These are phyloP conservation scores for Penicillium fuscoglaucum DNA, from an alignment of 2,329 filamentous ascomycete genomes.

Conservation along the genomic window DNA sequence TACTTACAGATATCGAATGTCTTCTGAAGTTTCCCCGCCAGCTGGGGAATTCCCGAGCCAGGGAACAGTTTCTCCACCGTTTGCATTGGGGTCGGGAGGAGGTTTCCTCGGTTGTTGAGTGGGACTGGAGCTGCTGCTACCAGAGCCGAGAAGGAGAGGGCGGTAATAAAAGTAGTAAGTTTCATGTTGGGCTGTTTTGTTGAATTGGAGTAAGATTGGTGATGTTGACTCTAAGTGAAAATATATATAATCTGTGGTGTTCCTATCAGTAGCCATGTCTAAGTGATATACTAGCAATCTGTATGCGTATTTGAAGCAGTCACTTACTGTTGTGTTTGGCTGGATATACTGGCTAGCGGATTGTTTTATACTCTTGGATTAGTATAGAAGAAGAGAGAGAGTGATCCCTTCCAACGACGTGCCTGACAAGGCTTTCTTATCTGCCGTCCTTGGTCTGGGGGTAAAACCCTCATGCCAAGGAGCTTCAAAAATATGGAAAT, in stretches of 20 bases:
- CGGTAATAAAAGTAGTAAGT: constrained; percentile 15
- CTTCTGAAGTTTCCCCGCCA: constrained; percentile 13
- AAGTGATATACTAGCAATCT: not conserved
- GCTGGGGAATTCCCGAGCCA: constrained; percentile 16
- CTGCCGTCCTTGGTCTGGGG: not conserved
- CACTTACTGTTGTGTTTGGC: not conserved
- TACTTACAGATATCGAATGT: constrained; percentile 16
- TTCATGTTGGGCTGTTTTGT: constrained; percentile 14
- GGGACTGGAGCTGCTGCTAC: constrained; percentile 14
- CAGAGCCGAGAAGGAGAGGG: constrained; percentile 8
- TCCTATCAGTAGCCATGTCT: too few relatives aligned
- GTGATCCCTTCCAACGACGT: not conserved
- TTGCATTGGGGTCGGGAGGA: constrained; percentile 15
- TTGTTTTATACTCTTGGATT: not conserved
- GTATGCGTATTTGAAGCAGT: too few relatives aligned
- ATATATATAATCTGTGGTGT: not conserved
- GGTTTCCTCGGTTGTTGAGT: not conserved
- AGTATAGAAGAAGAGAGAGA: not conserved
- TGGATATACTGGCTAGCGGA: not conserved
- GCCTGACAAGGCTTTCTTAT: not conserved
- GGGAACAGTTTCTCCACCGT: constrained; percentile 18
- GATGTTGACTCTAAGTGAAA: not conserved
- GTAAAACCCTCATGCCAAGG: not conserved
- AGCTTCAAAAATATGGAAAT: not conserved
- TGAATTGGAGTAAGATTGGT: not conserved